phyloP scores from a whole-genome alignment of 192 early-diverging fungal genomes.

The Funneliformis mosseae region DNA sequence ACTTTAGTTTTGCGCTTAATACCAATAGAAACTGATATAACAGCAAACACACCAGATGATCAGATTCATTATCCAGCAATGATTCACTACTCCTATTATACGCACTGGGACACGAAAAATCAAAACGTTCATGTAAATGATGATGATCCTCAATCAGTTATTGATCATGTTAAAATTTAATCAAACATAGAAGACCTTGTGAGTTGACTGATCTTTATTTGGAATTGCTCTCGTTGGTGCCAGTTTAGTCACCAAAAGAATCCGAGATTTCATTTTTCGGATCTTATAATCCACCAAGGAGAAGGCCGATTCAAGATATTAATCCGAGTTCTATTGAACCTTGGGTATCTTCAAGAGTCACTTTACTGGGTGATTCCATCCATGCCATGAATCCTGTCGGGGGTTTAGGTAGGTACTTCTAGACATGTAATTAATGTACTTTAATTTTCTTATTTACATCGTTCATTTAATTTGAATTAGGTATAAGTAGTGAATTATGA shows the following conservation, averaged over 20 bases:
- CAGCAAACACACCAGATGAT: not conserved
- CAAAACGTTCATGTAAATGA: not conserved
- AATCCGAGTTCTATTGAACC: not conserved
- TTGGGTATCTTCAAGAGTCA: not conserved
- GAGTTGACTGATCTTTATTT: not conserved
- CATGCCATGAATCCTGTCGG: slow-evolving; percentile 5
- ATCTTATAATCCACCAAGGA: not conserved
- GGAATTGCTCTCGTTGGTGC: not conserved
- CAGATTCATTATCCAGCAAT: not conserved
- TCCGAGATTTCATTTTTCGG: not conserved
- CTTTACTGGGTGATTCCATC: slow-evolving; percentile 14
- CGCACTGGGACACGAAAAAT: not conserved
- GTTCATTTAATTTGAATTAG: not conserved
- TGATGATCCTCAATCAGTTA: slow-evolving; percentile 8
- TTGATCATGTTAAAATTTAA: not conserved
- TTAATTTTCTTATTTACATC: not conserved
- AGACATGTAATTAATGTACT: not conserved
- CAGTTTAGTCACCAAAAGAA: not conserved
- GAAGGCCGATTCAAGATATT: not conserved
- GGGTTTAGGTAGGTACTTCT: not conserved
- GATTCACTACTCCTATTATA: not conserved
- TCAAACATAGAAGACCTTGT: not conserved
- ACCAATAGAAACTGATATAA: not conserved
- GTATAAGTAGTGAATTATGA: not conserved
- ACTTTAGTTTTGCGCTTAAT: not conserved